phyloP scores from a whole-genome alignment of 2,329 filamentous ascomycete species.

The Epichloe coenophiala region DNA sequence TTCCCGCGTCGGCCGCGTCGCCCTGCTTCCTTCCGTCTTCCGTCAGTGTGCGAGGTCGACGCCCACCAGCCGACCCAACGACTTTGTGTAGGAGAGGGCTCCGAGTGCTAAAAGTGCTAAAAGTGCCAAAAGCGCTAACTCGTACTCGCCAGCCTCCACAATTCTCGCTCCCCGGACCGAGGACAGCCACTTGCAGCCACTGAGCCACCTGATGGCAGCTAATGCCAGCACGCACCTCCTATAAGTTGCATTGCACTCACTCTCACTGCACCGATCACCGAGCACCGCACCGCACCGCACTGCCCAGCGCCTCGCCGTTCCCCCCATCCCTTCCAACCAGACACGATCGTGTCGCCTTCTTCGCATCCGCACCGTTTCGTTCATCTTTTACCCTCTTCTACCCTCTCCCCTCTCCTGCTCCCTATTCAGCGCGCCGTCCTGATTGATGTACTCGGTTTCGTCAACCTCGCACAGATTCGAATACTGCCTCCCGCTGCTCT shows the following conservation, averaged over 20 bases:
- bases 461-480: background rate
- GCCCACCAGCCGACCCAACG: no score
- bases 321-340: no score
- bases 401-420: background rate
- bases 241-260: background rate
- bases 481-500: conserved; percentile 3
- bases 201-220: no score
- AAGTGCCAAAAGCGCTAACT: no score
- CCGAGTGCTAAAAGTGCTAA: no score
- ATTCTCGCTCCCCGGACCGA: background rate
- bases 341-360: background rate
- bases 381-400: background rate
- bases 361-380: background rate
- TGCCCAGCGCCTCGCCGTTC: background rate
- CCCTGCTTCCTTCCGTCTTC: no score
- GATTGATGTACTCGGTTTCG: background rate
- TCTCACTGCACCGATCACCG: background rate
- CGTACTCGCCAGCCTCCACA: background rate
- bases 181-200: background rate
- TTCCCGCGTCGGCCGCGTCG: no score
- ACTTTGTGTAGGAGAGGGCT: no score
- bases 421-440: background rate
- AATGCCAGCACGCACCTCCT: background rate
- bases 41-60: no score
- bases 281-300: background rate